Evolutionary conservation across 2,329 filamentous ascomycete species (phyloP), one percentile per base, ranked within the genome.

Genomic region (Coniochaeta hoffmannii): DNA sequence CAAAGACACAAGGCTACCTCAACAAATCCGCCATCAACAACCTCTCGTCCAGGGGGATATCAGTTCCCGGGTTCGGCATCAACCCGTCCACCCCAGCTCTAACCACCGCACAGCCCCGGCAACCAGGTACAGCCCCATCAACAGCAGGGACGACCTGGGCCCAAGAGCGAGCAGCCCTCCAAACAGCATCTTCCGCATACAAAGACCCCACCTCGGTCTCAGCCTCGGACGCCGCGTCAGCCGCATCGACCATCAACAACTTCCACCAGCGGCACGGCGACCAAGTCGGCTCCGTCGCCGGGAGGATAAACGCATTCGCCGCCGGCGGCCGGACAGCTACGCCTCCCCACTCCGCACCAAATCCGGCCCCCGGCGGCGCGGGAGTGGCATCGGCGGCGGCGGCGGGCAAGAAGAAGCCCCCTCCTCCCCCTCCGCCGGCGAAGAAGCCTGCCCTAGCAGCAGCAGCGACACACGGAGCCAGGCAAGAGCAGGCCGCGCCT

Each of bases 31-130:
- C 90, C 5, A 68, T 87, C 55, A 78, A 73, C 56, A 80, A 89
- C 41, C 76, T 97, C 9, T 82, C 85, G 11, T 80, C 83, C 35
- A 86, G 89, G 1, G 91, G 91, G 1, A 77, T 96, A 6, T 88
- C 86, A 0, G 89, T 96, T 0, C 87, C 90, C 0, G 87, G 81
- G 0, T 75, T 96, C 4, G 88, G 88, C 5, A 95, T 96, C 58
- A 85, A 83, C 3, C 22, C 49, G 3, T 19, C 49, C 12, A 3
- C 46, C 15, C 30, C 55, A 15, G 31, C 57, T 1, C 53, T 54
- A 24, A 38, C 56, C 17, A 19, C 36, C 22, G 5, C 36, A n/a
- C 36, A 19, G 12, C 9, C 36, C 36, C 9, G 17, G 2, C 36
- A 19, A 15, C 41, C 19, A 2, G 19, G 11, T 3, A 26, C 22